phyloP scores from a whole-genome alignment of 1,284 basidiomycete species.

The Ustilago crameri region DNA sequence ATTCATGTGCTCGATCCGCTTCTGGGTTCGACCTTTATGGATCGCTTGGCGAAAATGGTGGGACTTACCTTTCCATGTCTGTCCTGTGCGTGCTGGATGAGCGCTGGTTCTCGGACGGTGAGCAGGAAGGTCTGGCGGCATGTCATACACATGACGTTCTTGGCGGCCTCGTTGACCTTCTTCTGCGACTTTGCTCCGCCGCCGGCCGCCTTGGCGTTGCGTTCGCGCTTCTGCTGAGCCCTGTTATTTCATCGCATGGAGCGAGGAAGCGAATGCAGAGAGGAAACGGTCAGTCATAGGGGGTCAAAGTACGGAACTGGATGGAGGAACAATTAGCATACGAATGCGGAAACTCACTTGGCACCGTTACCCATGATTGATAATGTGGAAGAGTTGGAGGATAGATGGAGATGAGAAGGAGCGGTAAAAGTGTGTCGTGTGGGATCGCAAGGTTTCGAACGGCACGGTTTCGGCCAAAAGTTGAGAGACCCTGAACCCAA shows the following conservation, averaged over 20 bases:
- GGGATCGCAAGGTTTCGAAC: neutral
- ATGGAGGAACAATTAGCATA: no score
- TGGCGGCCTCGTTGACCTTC: slow-evolving; percentile 69
- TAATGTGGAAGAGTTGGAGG: neutral
- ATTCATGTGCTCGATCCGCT: no score
- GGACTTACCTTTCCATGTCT: slow-evolving; percentile 59
- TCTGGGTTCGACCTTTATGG: no score
- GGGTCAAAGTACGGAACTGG: neutral
- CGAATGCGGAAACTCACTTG: slow-evolving; percentile 34
- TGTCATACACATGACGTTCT: slow-evolving; percentile 70
- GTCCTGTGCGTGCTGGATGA: slow-evolving; percentile 57
- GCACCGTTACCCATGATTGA: slow-evolving; percentile 59
- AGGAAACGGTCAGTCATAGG: no score
- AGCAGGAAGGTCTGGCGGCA: slow-evolving; percentile 71
- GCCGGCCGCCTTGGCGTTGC: slow-evolving; percentile 60
- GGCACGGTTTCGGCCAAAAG: no score
- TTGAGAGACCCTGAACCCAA: no score
- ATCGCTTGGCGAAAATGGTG: no score
- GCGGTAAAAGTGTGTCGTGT: slow-evolving; percentile 8
- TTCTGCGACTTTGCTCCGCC: slow-evolving; percentile 63
- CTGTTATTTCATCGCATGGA: slow-evolving; percentile 19
- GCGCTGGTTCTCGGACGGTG: slow-evolving; percentile 69
- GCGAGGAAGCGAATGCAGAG: neutral
- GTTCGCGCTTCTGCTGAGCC: slow-evolving; percentile 66
- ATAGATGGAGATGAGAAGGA: slow-evolving; percentile 8